Conservation (phyloP, 192 early-diverging fungal species). For the Coemansia sp. region DNA sequence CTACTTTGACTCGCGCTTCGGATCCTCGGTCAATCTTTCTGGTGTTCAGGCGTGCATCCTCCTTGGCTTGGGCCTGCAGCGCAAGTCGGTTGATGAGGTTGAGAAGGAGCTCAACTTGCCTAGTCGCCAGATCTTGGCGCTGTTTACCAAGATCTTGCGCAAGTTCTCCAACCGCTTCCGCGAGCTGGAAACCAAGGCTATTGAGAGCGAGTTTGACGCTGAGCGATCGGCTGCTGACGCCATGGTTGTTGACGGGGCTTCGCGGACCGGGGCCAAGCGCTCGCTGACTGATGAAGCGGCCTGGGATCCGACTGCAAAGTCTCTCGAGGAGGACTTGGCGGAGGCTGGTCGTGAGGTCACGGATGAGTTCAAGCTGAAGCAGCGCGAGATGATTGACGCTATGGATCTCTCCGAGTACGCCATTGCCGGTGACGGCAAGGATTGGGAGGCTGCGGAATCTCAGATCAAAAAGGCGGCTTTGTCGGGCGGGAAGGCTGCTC, state of each 20-base stretch:
- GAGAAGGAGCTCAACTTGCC: constrained; percentile 85
- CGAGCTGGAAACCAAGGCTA: constrained; percentile 52
- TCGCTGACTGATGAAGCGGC: constrained; percentile 64
- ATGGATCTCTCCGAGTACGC: constrained; percentile 77
- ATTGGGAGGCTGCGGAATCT: constrained; percentile 68
- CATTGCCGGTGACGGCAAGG: constrained; percentile 66
- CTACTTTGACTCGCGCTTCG: constrained; percentile 72
- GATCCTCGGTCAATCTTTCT: constrained; percentile 63
- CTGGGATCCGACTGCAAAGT: constrained; percentile 81
- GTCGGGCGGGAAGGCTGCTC: constrained; percentile 12
- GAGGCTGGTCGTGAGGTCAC: constrained; percentile 78
- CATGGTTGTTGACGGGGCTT: constrained; percentile 12
- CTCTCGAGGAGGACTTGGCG: constrained; percentile 80
- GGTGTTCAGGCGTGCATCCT: constrained; percentile 86
- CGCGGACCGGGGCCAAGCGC: constrained; percentile 18
- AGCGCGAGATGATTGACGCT: constrained; percentile 75
- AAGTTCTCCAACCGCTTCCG: constrained; percentile 75
- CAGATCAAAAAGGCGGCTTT: constrained; percentile 61
- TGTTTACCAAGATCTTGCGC: constrained; percentile 92
- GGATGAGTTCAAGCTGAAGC: constrained; percentile 63
- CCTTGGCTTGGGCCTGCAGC: constrained; percentile 88
- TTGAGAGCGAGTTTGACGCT: constrained; percentile 36
- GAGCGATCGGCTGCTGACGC: background rate
- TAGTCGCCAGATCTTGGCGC: constrained; percentile 80
- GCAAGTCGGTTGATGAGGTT: constrained; percentile 85